Conservation (phyloP, 257 asterid genomes). For the Solanum etuberosum region DNA sequence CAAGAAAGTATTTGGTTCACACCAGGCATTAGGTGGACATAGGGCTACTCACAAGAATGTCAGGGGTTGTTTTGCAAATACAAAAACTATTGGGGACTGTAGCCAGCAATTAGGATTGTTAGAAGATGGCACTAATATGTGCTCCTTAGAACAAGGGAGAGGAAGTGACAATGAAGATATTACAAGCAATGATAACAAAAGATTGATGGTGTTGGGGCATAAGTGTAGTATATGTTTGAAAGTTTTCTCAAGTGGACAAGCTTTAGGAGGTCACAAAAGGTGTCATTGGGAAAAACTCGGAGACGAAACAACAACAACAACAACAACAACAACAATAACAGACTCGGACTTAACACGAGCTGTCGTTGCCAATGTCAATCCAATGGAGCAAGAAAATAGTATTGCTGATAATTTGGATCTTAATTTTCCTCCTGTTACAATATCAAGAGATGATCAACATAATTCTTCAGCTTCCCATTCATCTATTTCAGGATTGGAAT, state of each 20-base stretch:
- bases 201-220: conserved; percentile 16
- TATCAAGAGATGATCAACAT: conserved; percentile 8
- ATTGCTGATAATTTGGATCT: not conserved
- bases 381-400: not conserved
- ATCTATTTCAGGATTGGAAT: conserved; percentile 7
- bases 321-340: not conserved
- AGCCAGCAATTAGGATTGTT: not conserved
- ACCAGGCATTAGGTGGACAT: conserved; percentile 79
- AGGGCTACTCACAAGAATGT: conserved; percentile 87
- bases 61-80: conserved; percentile 70
- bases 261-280: conserved; percentile 77
- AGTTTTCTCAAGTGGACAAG: conserved; percentile 74
- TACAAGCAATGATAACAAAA: not conserved
- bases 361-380: not conserved
- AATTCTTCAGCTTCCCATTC: conserved; percentile 8
- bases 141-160: not conserved
- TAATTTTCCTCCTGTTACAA: conserved; percentile 22
- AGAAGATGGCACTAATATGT: not conserved
- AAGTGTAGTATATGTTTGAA: conserved; percentile 52
- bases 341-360: conserved; percentile 4
- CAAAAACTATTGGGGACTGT: conserved; percentile 20
- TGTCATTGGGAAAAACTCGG: conserved; percentile 59
- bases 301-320: conserved; percentile 1
- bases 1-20: conserved; percentile 75
- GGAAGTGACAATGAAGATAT: not conserved